Conservation (phyloP, 306 rosid genomes). For the Carpinus viminea region DNA sequence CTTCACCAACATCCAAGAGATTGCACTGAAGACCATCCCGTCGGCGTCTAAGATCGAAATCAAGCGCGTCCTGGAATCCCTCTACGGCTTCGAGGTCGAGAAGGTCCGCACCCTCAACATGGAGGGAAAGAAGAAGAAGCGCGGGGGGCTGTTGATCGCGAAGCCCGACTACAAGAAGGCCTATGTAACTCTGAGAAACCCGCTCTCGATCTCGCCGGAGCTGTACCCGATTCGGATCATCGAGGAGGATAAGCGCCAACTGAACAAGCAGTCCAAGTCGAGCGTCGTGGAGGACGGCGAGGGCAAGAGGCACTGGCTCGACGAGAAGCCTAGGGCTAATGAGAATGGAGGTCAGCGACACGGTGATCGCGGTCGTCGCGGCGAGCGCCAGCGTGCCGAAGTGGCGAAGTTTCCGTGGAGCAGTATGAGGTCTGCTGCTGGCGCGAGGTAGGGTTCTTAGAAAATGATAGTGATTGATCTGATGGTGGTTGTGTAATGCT, state of each 20-base stretch:
- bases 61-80: conserved; percentile 62
- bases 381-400: conserved; percentile 14
- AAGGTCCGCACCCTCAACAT: conserved; percentile 80
- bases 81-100: conserved; percentile 69
- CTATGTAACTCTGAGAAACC: conserved; percentile 65
- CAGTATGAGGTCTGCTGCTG: conserved; percentile 60
- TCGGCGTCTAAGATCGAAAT: conserved; percentile 84
- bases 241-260: conserved; percentile 42
- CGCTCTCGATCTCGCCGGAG: conserved; percentile 53
- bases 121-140: conserved; percentile 82
- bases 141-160: conserved; percentile 52
- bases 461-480: neutral
- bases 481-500: neutral
- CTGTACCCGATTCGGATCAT: conserved; percentile 48
- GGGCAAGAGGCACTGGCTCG: conserved; percentile 70
- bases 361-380: conserved; percentile 19
- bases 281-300: conserved; percentile 57
- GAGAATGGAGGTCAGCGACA: conserved; percentile 20
- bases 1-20: conserved; percentile 54
- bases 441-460: conserved; percentile 33
- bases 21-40: conserved; percentile 78
- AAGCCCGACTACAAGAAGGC: conserved; percentile 91
- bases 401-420: conserved; percentile 76
- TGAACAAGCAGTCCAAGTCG: conserved; percentile 49
- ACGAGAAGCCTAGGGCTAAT: conserved; percentile 23